Evolutionary conservation across 331 rosid species (phyloP).

Genomic region (Malus hybrid): DNA sequence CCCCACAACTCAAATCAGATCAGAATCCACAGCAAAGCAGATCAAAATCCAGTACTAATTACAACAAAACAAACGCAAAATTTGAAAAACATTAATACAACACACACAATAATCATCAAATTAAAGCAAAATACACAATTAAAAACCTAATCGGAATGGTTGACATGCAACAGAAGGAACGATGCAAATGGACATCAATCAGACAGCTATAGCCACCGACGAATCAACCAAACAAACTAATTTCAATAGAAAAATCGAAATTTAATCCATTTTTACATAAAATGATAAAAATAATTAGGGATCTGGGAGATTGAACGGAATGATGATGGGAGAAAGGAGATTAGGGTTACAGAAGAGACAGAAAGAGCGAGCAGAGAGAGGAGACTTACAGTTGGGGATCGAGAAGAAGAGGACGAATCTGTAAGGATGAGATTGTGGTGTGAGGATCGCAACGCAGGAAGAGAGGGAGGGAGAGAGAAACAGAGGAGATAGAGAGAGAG

Average conservation of each 20-base stretch:
- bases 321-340: not conserved
- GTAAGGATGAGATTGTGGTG: constrained; percentile 68
- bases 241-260: not conserved
- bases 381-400: constrained; percentile 83
- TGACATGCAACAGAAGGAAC: constrained; percentile 27
- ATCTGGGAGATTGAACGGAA: constrained; percentile 30
- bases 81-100: not conserved
- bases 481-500: constrained; percentile 32
- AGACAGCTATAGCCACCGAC: not conserved
- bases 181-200: constrained; percentile 13
- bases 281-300: constrained; percentile 40
- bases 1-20: not conserved
- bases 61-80: not conserved
- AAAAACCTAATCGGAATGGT: constrained; percentile 21
- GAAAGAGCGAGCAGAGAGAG: constrained; percentile 11
- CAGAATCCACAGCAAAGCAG: not conserved
- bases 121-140: not conserved
- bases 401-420: constrained; percentile 54
- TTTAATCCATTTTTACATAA: not conserved
- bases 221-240: not conserved
- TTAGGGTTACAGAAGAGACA: constrained; percentile 30
- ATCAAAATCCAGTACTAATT: constrained; percentile 23
- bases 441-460: constrained; percentile 48
- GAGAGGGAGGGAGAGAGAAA: constrained; percentile 21
- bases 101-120: not conserved